Conservation (phyloP, 257 asterid species). For the Perilla frutescens region DNA sequence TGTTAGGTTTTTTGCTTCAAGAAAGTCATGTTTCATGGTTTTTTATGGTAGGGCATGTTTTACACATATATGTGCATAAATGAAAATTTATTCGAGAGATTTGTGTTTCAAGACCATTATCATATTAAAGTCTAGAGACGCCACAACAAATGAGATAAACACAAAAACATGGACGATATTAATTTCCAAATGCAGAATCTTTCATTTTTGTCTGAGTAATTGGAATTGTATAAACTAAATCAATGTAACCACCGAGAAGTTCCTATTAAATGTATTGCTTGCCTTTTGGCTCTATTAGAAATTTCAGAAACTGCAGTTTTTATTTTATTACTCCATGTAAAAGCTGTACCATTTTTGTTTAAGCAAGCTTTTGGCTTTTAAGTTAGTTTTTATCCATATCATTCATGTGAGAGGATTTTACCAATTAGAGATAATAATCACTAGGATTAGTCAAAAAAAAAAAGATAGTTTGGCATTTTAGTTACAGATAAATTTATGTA, state of each 20-base stretch:
- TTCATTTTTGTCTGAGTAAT: background rate
- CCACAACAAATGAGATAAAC: too few species aligned
- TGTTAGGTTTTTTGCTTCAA: background rate
- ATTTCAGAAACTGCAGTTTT: background rate
- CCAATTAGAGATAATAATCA: background rate
- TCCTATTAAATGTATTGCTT: background rate
- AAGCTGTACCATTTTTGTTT: background rate
- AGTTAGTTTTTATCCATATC: background rate
- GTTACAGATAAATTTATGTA: background rate
- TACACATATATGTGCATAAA: background rate
- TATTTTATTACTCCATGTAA: background rate
- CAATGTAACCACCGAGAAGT: background rate
- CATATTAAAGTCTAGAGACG: too few species aligned
- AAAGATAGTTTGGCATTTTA: background rate
- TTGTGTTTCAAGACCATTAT: background rate
- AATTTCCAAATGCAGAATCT: background rate
- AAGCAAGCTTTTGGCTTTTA: background rate
- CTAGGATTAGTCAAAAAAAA: background rate
- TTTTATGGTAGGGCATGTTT: background rate
- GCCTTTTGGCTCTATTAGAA: background rate
- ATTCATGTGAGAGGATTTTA: background rate
- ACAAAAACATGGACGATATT: background rate
- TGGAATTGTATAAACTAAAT: background rate
- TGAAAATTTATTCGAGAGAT: background rate
- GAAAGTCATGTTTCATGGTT: background rate